Percentiles rank a stretch among this genome's conserved stretches.
phyloP scores from a whole-genome alignment of 306 rosid genomes.

The Malus sylvestris region DNA sequence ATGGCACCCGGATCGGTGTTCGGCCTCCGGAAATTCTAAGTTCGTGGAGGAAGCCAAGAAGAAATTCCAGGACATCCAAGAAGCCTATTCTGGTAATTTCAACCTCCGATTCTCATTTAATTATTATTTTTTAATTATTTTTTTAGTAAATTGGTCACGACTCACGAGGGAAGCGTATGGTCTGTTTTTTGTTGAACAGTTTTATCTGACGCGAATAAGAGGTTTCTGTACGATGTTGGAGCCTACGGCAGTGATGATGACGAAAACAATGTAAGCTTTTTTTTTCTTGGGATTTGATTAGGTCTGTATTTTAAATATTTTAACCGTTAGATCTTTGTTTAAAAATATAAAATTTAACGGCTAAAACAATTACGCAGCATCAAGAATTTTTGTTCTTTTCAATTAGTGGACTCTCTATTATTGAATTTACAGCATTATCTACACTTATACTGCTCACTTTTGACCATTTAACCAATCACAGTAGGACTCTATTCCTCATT shows the following conservation, averaged over 20 bases:
- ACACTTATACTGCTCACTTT: not conserved
- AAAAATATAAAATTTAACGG: no score
- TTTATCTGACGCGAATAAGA: constrained; percentile 72
- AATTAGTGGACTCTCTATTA: not conserved
- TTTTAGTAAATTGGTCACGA: constrained; percentile 3
- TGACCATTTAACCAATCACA: not conserved
- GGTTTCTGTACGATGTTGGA: constrained; percentile 88
- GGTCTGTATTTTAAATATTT: no score
- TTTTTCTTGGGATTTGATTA: no score
- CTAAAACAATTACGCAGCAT: no score
- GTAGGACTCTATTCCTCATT: not conserved
- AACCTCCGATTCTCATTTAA: not conserved
- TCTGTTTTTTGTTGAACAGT: constrained; percentile 31
- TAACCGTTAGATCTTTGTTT: no score
- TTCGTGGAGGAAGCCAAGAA: constrained; percentile 80
- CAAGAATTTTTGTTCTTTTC: no score
- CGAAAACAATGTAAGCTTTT: constrained; percentile 41
- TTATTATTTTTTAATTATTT: not conserved
- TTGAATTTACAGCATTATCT: not conserved
- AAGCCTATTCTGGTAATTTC: constrained; percentile 89
- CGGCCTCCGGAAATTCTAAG: constrained; percentile 64
- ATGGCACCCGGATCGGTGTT: constrained; percentile 99
- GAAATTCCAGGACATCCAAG: constrained; percentile 79
- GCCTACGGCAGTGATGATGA: constrained; percentile 85
- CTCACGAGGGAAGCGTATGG: not conserved